Conservation (phyloP, 192 early-diverging fungal species). For the Globomyces pollinis-pini region DNA sequence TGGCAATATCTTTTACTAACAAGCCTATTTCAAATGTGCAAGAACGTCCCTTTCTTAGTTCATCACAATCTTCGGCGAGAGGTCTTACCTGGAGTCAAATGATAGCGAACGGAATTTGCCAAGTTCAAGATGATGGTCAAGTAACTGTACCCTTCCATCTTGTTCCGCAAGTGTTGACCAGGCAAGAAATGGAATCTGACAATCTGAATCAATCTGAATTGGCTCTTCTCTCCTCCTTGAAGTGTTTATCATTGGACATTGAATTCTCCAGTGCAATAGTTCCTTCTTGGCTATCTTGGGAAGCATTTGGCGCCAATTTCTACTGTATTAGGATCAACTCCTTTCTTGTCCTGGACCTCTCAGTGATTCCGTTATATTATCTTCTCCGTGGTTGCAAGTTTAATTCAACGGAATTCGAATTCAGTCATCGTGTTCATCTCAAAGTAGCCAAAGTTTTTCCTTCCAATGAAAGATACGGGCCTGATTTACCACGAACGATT, state of each 20-base stretch:
- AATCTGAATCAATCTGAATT: neutral
- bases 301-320: conserved; percentile 18
- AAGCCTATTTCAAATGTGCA: conserved; percentile 1
- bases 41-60: conserved; percentile 9
- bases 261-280: neutral
- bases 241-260: neutral
- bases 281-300: conserved; percentile 14
- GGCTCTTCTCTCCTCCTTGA: neutral
- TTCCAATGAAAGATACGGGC: conserved; percentile 14
- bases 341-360: conserved; percentile 11
- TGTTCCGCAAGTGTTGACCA: conserved; percentile 5
- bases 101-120: conserved; percentile 9
- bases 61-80: neutral
- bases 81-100: conserved; percentile 14
- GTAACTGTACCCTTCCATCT: conserved; percentile 16
- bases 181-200: neutral
- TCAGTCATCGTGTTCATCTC: neutral
- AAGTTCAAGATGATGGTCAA: conserved; percentile 5
- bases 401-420: neutral
- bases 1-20: conserved; percentile 16
- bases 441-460: conserved; percentile 9
- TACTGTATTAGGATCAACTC: conserved; percentile 17
- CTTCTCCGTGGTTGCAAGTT: conserved; percentile 8
- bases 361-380: conserved; percentile 1
- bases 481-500: conserved; percentile 11